phyloP scores from a whole-genome alignment of 768 basidiomycete species.

The Boletales sp. region DNA sequence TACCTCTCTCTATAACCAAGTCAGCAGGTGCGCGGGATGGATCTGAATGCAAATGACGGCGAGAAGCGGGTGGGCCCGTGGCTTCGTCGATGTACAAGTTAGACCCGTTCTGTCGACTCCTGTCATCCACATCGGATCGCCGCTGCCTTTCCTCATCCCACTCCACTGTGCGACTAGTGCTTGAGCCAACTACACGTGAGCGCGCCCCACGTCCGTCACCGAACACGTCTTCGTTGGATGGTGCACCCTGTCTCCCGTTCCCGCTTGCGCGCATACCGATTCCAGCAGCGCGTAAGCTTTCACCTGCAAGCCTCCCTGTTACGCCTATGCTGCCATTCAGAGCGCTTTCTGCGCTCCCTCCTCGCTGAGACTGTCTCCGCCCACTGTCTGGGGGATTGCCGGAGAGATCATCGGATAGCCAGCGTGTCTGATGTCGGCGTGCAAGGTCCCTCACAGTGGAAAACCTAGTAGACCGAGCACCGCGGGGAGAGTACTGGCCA shows the following conservation, averaged over 20 bases:
- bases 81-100: conserved; percentile 20
- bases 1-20: conserved; percentile 18
- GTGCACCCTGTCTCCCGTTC: conserved; percentile 25
- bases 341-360: conserved; percentile 70
- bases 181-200: conserved; percentile 14
- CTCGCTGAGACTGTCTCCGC: conserved; percentile 52
- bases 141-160: conserved; percentile 24
- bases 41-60: conserved; percentile 25
- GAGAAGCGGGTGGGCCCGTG: conserved; percentile 13
- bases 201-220: conserved; percentile 18
- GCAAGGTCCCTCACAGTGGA: conserved; percentile 49
- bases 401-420: conserved; percentile 49
- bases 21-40: conserved; percentile 15
- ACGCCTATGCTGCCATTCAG: conserved; percentile 41
- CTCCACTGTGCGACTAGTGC: conserved; percentile 12
- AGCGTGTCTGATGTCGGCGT: conserved; percentile 48
- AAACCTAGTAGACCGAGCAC: conserved; percentile 33
- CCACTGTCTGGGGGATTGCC: conserved; percentile 33
- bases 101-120: conserved; percentile 23
- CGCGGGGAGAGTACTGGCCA: conserved; percentile 26
- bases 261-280: conserved; percentile 40
- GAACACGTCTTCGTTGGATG: conserved; percentile 37
- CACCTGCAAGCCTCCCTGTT: conserved; percentile 55
- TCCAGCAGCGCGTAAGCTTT: conserved; percentile 70
- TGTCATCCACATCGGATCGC: conserved; percentile 14